Evolutionary conservation across 1,284 basidiomycete species (phyloP).

Genomic region (Cystobasidium slooffiae): DNA sequence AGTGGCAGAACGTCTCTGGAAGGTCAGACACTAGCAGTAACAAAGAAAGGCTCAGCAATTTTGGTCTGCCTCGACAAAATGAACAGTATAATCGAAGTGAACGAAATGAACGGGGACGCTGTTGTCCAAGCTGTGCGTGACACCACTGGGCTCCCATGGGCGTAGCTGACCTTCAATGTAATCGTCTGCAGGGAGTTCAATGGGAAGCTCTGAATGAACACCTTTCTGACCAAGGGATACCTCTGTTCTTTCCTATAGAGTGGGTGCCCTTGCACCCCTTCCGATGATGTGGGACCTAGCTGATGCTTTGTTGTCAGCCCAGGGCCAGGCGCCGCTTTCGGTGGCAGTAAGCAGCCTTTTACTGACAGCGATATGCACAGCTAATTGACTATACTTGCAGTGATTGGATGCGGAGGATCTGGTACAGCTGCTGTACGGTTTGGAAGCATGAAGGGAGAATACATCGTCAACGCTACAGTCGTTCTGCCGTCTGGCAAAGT

Average conservation of each 20-base stretch:
- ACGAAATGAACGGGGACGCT: constrained; percentile 78
- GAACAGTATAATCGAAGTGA: constrained; percentile 78
- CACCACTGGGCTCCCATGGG: neutral
- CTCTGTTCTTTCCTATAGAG: constrained; percentile 71
- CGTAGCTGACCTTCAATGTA: neutral
- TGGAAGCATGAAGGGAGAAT: constrained; percentile 63
- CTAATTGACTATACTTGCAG: neutral
- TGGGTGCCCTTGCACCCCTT: constrained; percentile 45
- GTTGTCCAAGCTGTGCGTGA: constrained; percentile 65
- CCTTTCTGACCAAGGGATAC: constrained; percentile 28
- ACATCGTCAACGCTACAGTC: constrained; percentile 64
- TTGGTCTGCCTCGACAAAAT: constrained; percentile 74
- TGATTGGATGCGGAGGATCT: constrained; percentile 48
- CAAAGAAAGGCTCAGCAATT: constrained; percentile 44
- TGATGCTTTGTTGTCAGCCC: constrained; percentile 62
- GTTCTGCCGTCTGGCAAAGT: constrained; percentile 88
- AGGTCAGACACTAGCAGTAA: constrained; percentile 66
- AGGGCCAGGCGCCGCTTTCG: constrained; percentile 72
- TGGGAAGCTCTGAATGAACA: constrained; percentile 85
- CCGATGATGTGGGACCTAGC: constrained; percentile 9
- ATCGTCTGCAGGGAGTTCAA: constrained; percentile 65
- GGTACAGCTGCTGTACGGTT: constrained; percentile 59
- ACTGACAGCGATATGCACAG: constrained; percentile 46
- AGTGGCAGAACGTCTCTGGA: constrained; percentile 70
- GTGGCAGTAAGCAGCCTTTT: constrained; percentile 78